Base-by-base conservation (phyloP, 371 early-diverging fungal genomes). In the Phascolomyces articulosus region DNA sequence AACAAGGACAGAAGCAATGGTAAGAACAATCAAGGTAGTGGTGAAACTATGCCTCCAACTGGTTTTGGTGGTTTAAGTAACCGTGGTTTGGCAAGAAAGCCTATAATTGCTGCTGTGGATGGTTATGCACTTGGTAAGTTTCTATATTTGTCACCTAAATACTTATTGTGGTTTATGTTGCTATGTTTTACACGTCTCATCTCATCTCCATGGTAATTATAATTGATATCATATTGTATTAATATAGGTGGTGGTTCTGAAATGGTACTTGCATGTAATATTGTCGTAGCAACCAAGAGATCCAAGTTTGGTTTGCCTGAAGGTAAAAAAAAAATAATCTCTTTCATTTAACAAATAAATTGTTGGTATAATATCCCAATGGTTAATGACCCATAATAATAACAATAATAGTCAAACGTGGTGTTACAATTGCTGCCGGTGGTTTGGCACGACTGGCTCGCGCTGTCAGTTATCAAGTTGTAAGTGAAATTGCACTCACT, bases 31-130 rank as follows among this genome's bases (percentile, higher is more conserved):
- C 24, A 28, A 2, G n/a, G 60, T 0, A 62, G 24, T 15, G 64
- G 57, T 0, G 27, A 48, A 13, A 48, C 59, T 7, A 64, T 77
- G 59, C 78, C 79, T 23, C 66, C 70, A 1, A 69, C 74, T 18
- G 84, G 84, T 4, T 83, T 83, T 48, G 84, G 71, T 54, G 84
- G 84, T 18, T 38, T 83, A 11, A 79, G 78, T 34, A 73, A 78
- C 55, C 72, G 84, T 15, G 70, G 67, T 11, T 55, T 60, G 29
- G 70, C 68, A 4, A 63, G 79, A 6, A 83, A 83, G 57, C 83
- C 83, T n/a, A 65, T 83, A 4, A 80, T 83, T 71, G 81, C 81
- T 60, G 83, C 83, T 21, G 83, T 83, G 23, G 74, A 83, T 69
- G 83, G 83, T 10, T 77, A 70, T 59, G 79, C 81, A 38, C 58